A percentile compares a stretch with the other conserved stretches of the same genome.
Evolutionary conservation across 2,329 filamentous ascomycete genomes (phyloP).

Genomic region (Tolypocladium pustulatum): DNA sequence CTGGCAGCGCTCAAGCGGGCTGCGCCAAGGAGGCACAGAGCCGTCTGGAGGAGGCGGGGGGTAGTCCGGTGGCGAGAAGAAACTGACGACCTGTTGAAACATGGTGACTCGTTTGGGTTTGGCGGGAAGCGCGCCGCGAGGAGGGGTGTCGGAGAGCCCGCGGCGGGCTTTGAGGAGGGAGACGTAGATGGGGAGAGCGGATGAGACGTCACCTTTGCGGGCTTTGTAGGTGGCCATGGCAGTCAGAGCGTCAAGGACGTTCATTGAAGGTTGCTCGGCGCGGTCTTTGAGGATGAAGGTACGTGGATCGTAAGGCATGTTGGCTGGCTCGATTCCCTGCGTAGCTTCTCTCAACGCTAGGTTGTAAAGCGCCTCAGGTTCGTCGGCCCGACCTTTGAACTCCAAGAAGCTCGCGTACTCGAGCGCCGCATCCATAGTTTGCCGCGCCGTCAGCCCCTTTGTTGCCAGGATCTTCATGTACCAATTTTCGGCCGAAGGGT

Average conservation of each 20-base stretch:
- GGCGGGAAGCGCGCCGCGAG: slow-evolving; percentile 6
- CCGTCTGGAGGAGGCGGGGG: slow-evolving; percentile 63
- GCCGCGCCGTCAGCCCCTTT: slow-evolving; percentile 64
- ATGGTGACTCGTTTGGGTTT: slow-evolving; percentile 5
- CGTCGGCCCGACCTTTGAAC: slow-evolving; percentile 57
- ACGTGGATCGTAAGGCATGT: slow-evolving; percentile 41
- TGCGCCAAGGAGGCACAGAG: slow-evolving; percentile 53
- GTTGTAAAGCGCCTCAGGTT: slow-evolving; percentile 61
- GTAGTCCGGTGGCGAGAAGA: slow-evolving; percentile 45
- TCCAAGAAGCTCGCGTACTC: slow-evolving; percentile 80
- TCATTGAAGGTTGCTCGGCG: slow-evolving; percentile 51
- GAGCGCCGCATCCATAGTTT: slow-evolving; percentile 72
- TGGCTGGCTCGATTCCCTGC: slow-evolving; percentile 34
- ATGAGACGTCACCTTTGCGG: slow-evolving; percentile 50
- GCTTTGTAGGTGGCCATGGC: slow-evolving; percentile 72
- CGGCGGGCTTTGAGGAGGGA: slow-evolving; percentile 74
- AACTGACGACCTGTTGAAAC: slow-evolving; percentile 11
- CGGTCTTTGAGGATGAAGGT: slow-evolving; percentile 56
- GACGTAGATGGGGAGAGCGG: slow-evolving; percentile 73
- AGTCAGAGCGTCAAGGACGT: slow-evolving; percentile 66
- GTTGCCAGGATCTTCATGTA: slow-evolving; percentile 79
- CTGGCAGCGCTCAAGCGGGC: slow-evolving; percentile 59
- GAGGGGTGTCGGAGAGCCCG: slow-evolving; percentile 34
- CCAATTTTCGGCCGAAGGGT: slow-evolving; percentile 59
- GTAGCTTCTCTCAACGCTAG: slow-evolving; percentile 69